Evolutionary conservation across 1,284 basidiomycete genomes (phyloP).

Genomic region (Trametes pubescens): DNA sequence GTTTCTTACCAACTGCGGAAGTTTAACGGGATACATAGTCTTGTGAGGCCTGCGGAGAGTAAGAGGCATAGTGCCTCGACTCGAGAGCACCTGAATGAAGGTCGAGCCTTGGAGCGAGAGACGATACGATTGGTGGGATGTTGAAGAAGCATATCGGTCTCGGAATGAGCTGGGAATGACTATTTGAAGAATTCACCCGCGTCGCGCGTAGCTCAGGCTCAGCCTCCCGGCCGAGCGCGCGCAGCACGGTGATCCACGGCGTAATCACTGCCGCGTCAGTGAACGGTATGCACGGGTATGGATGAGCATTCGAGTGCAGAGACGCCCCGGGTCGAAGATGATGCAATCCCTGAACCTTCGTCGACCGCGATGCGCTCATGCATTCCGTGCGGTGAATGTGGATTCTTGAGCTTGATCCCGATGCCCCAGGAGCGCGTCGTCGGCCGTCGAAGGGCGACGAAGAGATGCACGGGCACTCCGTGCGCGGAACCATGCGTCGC

Average conservation of each 20-base stretch:
- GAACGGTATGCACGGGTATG: not conserved
- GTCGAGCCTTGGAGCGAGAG: constrained; percentile 7
- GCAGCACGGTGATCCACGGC: constrained; percentile 7
- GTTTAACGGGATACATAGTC: not conserved
- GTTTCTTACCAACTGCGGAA: not conserved
- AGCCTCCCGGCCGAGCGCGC: not conserved
- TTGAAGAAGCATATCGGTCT: not conserved
- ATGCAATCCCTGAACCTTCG: constrained; percentile 3
- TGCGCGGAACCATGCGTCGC: not conserved
- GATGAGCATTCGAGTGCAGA: not conserved
- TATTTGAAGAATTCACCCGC: constrained; percentile 7
- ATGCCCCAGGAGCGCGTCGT: not conserved
- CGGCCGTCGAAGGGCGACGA: not conserved
- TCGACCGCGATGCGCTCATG: not conserved
- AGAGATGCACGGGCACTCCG: not conserved
- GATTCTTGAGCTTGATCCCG: not conserved
- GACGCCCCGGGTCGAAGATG: constrained; percentile 5
- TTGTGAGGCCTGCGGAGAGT: not conserved
- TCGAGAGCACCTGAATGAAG: not conserved
- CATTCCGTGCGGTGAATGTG: not conserved
- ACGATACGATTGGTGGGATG: constrained; percentile 8
- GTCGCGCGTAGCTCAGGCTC: not conserved
- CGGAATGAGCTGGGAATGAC: not conserved
- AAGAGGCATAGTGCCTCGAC: not conserved
- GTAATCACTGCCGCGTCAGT: not conserved